These are phyloP conservation scores for Barnettozyma vustinii DNA, from an alignment of 805 yeast genomes.

Conservation along the genomic window DNA sequence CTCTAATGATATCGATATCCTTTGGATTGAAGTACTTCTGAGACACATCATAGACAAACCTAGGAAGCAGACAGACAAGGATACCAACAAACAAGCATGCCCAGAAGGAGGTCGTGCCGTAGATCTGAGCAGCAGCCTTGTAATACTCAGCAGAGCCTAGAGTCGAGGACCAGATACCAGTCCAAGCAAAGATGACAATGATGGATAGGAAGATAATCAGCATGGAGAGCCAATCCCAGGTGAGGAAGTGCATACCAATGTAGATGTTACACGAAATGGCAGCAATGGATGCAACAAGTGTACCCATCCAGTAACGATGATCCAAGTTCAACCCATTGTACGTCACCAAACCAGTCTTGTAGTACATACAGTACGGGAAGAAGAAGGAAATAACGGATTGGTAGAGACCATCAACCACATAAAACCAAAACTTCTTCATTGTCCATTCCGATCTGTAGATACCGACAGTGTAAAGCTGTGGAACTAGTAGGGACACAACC, in stretches of 20 bases:
- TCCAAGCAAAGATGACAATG: slow-evolving; percentile 63
- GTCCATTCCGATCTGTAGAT: slow-evolving; percentile 70
- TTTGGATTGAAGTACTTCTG: slow-evolving; percentile 51
- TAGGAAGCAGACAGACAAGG: slow-evolving; percentile 58
- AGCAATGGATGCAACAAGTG: slow-evolving; percentile 59
- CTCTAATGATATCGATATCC: slow-evolving; percentile 71
- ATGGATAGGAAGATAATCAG: slow-evolving; percentile 54
- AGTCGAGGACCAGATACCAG: slow-evolving; percentile 71
- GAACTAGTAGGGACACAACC: slow-evolving; percentile 62
- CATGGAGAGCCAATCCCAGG: slow-evolving; percentile 77
- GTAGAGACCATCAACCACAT: slow-evolving; percentile 72
- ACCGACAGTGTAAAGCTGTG: slow-evolving; percentile 71
- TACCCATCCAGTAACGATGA: slow-evolving; percentile 72
- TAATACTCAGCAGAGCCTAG: slow-evolving; percentile 53
- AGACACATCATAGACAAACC: slow-evolving; percentile 55
- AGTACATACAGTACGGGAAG: slow-evolving; percentile 60
- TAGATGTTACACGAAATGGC: slow-evolving; percentile 63
- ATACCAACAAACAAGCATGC: slow-evolving; percentile 62
- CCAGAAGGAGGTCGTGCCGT: slow-evolving; percentile 63
- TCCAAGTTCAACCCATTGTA: slow-evolving; percentile 54
- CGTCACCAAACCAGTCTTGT: slow-evolving; percentile 38
- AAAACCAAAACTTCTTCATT: slow-evolving; percentile 59
- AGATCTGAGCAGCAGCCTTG: slow-evolving; percentile 58
- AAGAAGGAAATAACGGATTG: slow-evolving; percentile 70
- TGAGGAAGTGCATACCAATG: slow-evolving; percentile 58